Percentiles rank a stretch among this genome's conserved stretches.
phyloP scores from a whole-genome alignment of 768 basidiomycete genomes.

The Boletus pseudopeckii region DNA sequence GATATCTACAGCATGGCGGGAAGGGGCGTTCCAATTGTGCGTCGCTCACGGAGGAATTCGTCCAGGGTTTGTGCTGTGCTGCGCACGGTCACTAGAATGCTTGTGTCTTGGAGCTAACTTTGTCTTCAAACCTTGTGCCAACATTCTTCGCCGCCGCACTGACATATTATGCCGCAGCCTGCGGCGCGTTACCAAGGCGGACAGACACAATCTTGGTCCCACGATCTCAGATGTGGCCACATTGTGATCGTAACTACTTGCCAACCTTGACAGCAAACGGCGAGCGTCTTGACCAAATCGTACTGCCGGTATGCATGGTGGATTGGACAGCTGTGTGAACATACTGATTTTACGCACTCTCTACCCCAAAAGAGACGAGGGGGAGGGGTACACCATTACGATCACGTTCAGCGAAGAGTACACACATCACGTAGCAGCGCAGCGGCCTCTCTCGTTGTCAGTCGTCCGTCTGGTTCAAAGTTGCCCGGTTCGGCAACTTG shows the following conservation, averaged over 20 bases:
- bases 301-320: neutral
- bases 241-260: neutral
- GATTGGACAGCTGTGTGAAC: neutral
- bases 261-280: neutral
- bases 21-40: neutral
- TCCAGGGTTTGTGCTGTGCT: neutral
- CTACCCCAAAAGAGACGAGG: neutral
- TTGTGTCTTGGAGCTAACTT: neutral
- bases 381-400: neutral
- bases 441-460: neutral
- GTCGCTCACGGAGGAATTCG: neutral
- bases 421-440: neutral
- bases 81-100: neutral
- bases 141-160: neutral
- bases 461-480: constrained; percentile 5
- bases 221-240: constrained; percentile 4
- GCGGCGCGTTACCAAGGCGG: neutral
- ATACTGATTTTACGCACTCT: neutral
- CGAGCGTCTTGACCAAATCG: neutral
- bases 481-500: constrained; percentile 4
- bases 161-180: neutral
- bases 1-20: neutral
- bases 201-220: neutral
- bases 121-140: neutral
- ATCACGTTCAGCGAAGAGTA: neutral